Base-by-base conservation (phyloP, 768 basidiomycete species). In the Tephrocybe rancida region DNA sequence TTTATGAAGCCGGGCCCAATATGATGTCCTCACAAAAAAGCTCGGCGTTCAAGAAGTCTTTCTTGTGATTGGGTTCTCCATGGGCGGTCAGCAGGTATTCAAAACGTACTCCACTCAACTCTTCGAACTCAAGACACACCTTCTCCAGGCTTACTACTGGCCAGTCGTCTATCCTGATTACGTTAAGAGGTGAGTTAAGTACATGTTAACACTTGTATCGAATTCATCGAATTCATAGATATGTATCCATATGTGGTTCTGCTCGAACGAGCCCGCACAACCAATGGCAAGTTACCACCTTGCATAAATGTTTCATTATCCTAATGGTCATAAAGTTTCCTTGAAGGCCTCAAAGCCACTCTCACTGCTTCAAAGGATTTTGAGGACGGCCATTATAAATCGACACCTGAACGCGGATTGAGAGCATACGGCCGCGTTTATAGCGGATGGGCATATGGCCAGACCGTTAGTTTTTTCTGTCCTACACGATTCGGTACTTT, bases 271-370 rank as follows among this genome's bases (percentile, higher is more conserved):
- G 78, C 61, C 74, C 73, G 8, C 81, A 84, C 57, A 84, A 83
- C 55, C 70, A 78, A 70, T 80, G 78, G 82, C 81, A 61, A 14
- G 25, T 35, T 39, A 18, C 18, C 43, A 21, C 37, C n/a, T 29
- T 18, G 4, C 16, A 32, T 13, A 39, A 32, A 13, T 21, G 44
- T 21, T 30, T 43, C 10, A 1, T 10, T 11, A 18, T 34, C 57
- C 38, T 21, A 18, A 34, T 22, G 21, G 24, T 27, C 24, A 13
- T 13, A 37, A 34, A 84, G 83, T 61, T 83, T 84, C 67, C 63
- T 85, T 19, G 84, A 86, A 67, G 82, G 83, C 0, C 79, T 81
- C 5, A 84, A 81, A 61, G 73, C 80, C 13, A 81, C 84, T 3
- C 67, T 85, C 42, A 50, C 73, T 0, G 75, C 77, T 24, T 83